Evolutionary conservation across 2,329 filamentous ascomycete genomes (phyloP), one percentile per base, ranked within the genome.

Genomic region (Xylaria hypoxylon): DNA sequence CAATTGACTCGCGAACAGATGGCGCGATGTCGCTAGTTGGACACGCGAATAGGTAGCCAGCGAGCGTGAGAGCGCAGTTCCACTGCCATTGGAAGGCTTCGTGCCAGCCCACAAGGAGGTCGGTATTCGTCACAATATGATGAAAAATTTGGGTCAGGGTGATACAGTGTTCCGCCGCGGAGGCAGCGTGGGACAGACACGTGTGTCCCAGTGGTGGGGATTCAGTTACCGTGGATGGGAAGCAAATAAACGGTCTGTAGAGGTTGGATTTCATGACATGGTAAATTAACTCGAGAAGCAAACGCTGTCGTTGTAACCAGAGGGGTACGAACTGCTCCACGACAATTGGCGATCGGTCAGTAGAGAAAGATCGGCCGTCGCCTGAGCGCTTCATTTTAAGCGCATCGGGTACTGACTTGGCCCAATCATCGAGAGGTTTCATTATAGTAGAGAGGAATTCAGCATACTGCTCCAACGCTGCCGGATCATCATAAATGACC

Each of bases 31-130:
- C 57, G 33, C 66, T 68, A 7, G 62, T 58, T 19, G 71, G 72
- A 40, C 72, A 67, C 13, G 71, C 71, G 31, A 73, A 71, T n/a
- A 72, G 53, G 44, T 70, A 74, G 8, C 72, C 72, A 3, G 67
- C 67, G 17, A 74, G 59, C 2, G 69, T 73, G 22, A 74, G 63
- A 5, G 70, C 68, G 0, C 80, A 79, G 63, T 81, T 79, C 79
- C 80, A 82, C 67, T 82, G 80, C 75, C 79, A 83, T 26, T 80
- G 79, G 57, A 81, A 82, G 0, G 76, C 73, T 56, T 80, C 77
- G 64, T 79, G 75, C 76, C 75, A 80, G 7, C 80, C 79, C n/a
- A 64, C 62, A 0, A 82, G 68, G 26, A 80, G 67, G 22, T 80
- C 72, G 15, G 75, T 79, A 2, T 70, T 64, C 1, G 67, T 70